phyloP scores from a whole-genome alignment of 164 flowering plant species.

The Echeveria elegans region DNA sequence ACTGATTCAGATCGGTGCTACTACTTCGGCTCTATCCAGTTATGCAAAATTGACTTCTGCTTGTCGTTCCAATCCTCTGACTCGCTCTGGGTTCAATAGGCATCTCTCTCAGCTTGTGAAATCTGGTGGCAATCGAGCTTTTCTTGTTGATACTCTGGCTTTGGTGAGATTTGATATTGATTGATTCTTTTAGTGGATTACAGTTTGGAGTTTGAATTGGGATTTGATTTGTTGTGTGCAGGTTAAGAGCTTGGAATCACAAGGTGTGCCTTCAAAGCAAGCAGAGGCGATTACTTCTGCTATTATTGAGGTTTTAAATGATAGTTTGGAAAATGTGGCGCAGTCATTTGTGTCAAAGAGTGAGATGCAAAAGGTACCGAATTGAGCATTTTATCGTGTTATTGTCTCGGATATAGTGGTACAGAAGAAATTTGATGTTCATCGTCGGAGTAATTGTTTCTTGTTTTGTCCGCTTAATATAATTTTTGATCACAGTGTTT shows the following conservation, averaged over 20 bases:
- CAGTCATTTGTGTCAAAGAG: constrained; percentile 47
- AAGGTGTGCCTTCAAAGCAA: constrained; percentile 65
- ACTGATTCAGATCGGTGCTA: constrained; percentile 18
- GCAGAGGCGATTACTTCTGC: constrained; percentile 69
- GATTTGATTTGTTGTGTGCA: constrained; percentile 14
- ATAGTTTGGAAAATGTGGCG: constrained; percentile 61
- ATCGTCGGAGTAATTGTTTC: no score
- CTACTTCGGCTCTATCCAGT: constrained; percentile 15
- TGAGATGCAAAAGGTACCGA: constrained; percentile 68
- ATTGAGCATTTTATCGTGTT: not conserved
- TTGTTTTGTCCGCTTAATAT: no score
- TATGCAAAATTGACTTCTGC: not conserved
- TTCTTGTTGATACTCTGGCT: constrained; percentile 69
- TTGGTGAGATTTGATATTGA: constrained; percentile 28
- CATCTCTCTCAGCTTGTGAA: constrained; percentile 42
- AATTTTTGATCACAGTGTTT: no score
- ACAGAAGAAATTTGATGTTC: no score
- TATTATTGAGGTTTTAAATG: constrained; percentile 50
- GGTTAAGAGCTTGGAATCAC: constrained; percentile 56
- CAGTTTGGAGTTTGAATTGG: not conserved
- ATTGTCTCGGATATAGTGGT: no score
- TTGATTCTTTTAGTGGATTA: not conserved
- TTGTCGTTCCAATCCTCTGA: constrained; percentile 8
- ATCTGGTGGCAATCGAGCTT: constrained; percentile 45
- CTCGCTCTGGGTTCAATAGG: constrained; percentile 15